These are phyloP conservation scores for Globisporangium mamillatum DNA, from an alignment of 352 stramenopile genomes.

Conservation along the genomic window DNA sequence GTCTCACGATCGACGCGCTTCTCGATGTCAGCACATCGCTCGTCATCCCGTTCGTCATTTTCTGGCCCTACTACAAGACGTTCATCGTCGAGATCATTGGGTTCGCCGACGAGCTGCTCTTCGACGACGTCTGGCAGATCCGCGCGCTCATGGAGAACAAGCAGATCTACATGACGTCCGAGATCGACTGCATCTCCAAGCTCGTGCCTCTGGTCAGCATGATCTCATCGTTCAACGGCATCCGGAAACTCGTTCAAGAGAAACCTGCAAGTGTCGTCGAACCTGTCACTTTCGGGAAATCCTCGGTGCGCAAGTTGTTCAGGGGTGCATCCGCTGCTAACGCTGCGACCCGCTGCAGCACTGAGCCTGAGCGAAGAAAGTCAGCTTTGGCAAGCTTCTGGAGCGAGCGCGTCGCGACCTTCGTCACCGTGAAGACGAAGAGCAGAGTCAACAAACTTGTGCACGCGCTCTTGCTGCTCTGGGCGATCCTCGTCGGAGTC, in stretches of 20 bases:
- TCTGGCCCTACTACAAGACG: conserved; percentile 13
- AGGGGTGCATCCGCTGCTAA: neutral
- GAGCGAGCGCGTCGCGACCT: conserved; percentile 8
- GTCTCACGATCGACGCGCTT: conserved; percentile 24
- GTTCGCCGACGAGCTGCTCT: conserved; percentile 12
- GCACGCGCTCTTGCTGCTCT: conserved; percentile 27
- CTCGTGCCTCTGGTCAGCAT: conserved; percentile 15
- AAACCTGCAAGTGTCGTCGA: neutral
- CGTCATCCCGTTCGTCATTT: conserved; percentile 18
- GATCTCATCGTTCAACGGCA: conserved; percentile 15
- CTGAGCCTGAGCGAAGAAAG: neutral
- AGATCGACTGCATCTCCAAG: conserved; percentile 13
- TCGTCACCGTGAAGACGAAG: conserved; percentile 3
- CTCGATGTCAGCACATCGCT: conserved; percentile 21
- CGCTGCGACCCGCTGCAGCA: neutral
- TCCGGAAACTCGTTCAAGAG: conserved; percentile 14
- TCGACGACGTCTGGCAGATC: conserved; percentile 17
- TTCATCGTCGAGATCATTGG: conserved; percentile 12
- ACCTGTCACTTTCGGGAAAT: neutral
- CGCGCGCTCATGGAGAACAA: conserved; percentile 18
- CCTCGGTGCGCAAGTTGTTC: neutral
- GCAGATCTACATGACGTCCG: conserved; percentile 11
- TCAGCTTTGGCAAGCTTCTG: conserved; percentile 10
- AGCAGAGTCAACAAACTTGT: conserved; percentile 9
- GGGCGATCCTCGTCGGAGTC: conserved; percentile 19